A percentile compares a stretch with the other conserved stretches of the same genome.
Conservation (phyloP, 2,329 filamentous ascomycete species). For the Clonostachys rhizophaga region DNA sequence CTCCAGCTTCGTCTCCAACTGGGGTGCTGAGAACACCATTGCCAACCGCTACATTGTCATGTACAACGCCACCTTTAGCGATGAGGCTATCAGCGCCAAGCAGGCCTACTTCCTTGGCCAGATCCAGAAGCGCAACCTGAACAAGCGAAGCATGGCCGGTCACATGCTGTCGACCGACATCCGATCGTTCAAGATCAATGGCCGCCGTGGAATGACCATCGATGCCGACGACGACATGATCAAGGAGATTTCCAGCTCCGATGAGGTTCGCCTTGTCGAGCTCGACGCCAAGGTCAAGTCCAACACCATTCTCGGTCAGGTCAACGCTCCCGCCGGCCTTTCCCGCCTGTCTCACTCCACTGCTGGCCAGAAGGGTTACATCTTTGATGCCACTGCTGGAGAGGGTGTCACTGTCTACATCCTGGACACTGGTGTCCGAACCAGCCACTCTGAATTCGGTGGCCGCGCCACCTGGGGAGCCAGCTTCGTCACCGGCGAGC, state of each 20-base stretch:
- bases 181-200: conserved; percentile 38
- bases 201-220: conserved; percentile 48
- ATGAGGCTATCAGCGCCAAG: conserved; percentile 43
- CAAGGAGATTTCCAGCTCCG: conserved; percentile 38
- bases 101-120: conserved; percentile 39
- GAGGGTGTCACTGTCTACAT: conserved; percentile 56
- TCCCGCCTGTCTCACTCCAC: conserved; percentile 43
- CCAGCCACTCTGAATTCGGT: conserved; percentile 50
- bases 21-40: conserved; percentile 40
- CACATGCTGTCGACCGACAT: conserved; percentile 41
- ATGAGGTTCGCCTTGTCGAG: conserved; percentile 49
- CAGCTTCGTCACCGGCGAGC: conserved; percentile 42
- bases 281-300: conserved; percentile 43
- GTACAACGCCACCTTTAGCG: conserved; percentile 50
- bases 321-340: conserved; percentile 47
- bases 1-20: conserved; percentile 36
- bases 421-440: conserved; percentile 60
- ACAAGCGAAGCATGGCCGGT: conserved; percentile 43
- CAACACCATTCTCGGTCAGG: conserved; percentile 40
- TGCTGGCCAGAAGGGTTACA: conserved; percentile 21
- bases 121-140: conserved; percentile 52
- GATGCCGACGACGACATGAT: conserved; percentile 47
- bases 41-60: conserved; percentile 60
- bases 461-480: conserved; percentile 47
- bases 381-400: conserved; percentile 45